Conservation (phyloP, 495 filamentous ascomycete genomes). For the Aspergillus heteromorphus region DNA sequence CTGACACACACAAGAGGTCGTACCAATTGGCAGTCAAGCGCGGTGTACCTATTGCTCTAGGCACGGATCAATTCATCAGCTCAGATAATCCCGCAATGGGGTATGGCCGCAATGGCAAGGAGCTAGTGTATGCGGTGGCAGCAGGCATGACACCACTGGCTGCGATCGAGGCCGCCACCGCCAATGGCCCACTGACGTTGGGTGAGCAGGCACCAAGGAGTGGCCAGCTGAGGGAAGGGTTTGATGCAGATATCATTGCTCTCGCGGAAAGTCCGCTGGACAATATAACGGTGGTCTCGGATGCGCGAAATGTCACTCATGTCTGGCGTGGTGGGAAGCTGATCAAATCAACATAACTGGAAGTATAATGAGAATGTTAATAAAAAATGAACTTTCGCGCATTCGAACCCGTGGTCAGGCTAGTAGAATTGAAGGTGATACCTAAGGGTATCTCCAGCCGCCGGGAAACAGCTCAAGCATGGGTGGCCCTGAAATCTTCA, state of each 20-base stretch:
- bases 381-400: neutral
- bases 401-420: neutral
- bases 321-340: slow-evolving; percentile 45
- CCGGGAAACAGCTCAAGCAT: slow-evolving; percentile 21
- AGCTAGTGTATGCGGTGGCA: slow-evolving; percentile 44
- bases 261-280: slow-evolving; percentile 39
- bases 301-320: slow-evolving; percentile 36
- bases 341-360: slow-evolving; percentile 21
- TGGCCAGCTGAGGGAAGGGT: slow-evolving; percentile 45
- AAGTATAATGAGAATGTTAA: neutral
- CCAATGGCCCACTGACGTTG: slow-evolving; percentile 41
- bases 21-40: slow-evolving; percentile 27
- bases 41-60: slow-evolving; percentile 36
- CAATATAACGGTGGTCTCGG: slow-evolving; percentile 38
- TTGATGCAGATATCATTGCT: slow-evolving; percentile 46
- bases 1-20: slow-evolving; percentile 23
- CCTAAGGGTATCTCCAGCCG: neutral
- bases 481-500: too few species aligned
- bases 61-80: slow-evolving; percentile 31
- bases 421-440: neutral
- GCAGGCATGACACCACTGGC: slow-evolving; percentile 46
- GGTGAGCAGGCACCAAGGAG: slow-evolving; percentile 39
- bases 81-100: slow-evolving; percentile 13
- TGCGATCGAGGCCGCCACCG: slow-evolving; percentile 50
- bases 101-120: slow-evolving; percentile 42